Percentiles rank a stretch among this genome's conserved stretches.
phyloP scores from a whole-genome alignment of 2,329 filamentous ascomycete species.

The Clonostachys chloroleuca region DNA sequence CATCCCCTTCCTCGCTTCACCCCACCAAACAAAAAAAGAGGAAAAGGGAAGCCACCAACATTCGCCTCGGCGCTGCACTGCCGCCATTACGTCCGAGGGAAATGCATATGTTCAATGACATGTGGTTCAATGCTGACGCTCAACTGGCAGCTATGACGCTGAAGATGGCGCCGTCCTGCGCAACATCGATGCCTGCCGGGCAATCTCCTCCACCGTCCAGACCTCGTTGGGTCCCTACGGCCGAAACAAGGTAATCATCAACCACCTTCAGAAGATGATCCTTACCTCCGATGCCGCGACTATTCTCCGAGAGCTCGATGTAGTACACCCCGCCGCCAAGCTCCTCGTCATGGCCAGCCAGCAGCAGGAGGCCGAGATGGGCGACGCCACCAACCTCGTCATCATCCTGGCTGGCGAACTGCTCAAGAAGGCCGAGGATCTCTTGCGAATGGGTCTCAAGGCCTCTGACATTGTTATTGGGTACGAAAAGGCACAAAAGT shows the following conservation, averaged over 20 bases:
- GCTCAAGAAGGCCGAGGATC: constrained; percentile 93
- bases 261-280: constrained; percentile 99
- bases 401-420: constrained; percentile 94
- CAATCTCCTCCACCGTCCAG: constrained; percentile 93
- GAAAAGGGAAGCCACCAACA: no score
- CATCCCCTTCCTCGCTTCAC: constrained; percentile 6
- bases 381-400: constrained; percentile 95
- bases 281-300: constrained; percentile 96
- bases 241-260: constrained; percentile 99
- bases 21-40: background rate
- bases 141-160: constrained; percentile 74
- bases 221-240: constrained; percentile 96
- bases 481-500: constrained; percentile 91
- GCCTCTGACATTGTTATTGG: constrained; percentile 95
- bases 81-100: no score
- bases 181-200: constrained; percentile 97
- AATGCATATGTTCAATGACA: no score
- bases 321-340: constrained; percentile 97
- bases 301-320: constrained; percentile 94
- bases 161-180: constrained; percentile 98
- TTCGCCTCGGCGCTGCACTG: no score
- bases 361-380: constrained; percentile 99
- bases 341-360: constrained; percentile 97
- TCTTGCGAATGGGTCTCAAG: constrained; percentile 95
- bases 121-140: no score